Conservation (phyloP, 768 basidiomycete genomes). For the Suillus fuscotomentosus region DNA sequence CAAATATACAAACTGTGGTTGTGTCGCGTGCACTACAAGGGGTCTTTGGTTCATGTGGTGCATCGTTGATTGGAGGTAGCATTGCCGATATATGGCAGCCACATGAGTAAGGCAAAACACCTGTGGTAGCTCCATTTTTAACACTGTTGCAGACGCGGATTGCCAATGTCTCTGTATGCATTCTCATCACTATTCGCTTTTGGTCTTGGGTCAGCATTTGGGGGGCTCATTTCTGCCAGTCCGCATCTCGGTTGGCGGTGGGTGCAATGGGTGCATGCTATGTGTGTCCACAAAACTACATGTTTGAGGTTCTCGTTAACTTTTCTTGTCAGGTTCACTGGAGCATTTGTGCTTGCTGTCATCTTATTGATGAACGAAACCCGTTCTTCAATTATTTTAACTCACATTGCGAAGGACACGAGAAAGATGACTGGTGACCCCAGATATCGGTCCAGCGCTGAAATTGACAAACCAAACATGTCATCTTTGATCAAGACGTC, state of each 20-base stretch:
- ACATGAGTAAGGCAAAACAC: constrained; percentile 44
- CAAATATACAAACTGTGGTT: constrained; percentile 54
- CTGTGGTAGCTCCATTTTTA: background rate
- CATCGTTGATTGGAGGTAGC: constrained; percentile 67
- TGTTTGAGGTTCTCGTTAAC: background rate
- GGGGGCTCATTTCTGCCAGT: constrained; percentile 65
- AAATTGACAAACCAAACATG: constrained; percentile 58
- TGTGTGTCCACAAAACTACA: constrained; percentile 35
- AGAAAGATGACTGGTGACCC: constrained; percentile 65
- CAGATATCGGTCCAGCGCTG: constrained; percentile 57
- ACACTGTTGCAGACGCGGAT: constrained; percentile 50
- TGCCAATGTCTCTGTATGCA: constrained; percentile 75
- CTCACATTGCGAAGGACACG: constrained; percentile 56
- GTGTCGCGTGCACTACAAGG: constrained; percentile 61
- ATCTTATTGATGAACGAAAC: constrained; percentile 69
- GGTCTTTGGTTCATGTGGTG: constrained; percentile 60
- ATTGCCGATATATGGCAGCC: constrained; percentile 70
- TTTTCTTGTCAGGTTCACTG: constrained; percentile 44
- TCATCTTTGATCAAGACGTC: constrained; percentile 61
- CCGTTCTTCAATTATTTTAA: constrained; percentile 66
- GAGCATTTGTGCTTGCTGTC: constrained; percentile 46
- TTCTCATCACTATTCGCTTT: constrained; percentile 54
- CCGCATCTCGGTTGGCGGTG: constrained; percentile 67
- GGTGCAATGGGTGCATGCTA: constrained; percentile 78
- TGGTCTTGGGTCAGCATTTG: constrained; percentile 60